Evolutionary conservation across 352 stramenopile genomes (phyloP).

Genomic region (Phytophthora pistaciae): DNA sequence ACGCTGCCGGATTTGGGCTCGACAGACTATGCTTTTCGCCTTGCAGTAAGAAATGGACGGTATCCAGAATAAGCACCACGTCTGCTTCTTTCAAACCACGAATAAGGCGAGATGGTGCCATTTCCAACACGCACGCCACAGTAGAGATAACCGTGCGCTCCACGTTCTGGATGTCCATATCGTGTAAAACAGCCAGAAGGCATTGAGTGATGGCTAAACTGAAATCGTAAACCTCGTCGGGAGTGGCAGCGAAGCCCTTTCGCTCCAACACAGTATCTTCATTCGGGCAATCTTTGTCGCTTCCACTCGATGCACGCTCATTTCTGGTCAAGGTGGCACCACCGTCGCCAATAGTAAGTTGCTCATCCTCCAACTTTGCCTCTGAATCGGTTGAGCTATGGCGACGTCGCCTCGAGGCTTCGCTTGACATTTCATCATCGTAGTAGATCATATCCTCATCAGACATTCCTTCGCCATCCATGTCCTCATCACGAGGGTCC

Average conservation of each 20-base stretch:
- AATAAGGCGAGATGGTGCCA: conserved; percentile 70
- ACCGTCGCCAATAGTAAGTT: neutral
- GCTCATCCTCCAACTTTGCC: conserved; percentile 25
- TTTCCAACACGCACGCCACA: conserved; percentile 76
- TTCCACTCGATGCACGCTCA: conserved; percentile 13
- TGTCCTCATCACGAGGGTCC: conserved; percentile 23
- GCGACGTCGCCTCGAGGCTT: conserved; percentile 33
- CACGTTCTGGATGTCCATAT: conserved; percentile 76
- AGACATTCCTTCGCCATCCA: conserved; percentile 39
- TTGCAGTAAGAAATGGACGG: conserved; percentile 75
- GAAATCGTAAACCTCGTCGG: conserved; percentile 58
- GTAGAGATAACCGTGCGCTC: conserved; percentile 72
- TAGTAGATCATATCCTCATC: conserved; percentile 40
- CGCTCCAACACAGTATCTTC: conserved; percentile 16
- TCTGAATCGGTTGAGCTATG: conserved; percentile 49
- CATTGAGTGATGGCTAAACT: conserved; percentile 54
- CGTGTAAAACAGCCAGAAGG: conserved; percentile 59
- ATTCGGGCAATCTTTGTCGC: conserved; percentile 16
- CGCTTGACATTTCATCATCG: conserved; percentile 17
- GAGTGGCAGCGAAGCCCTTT: conserved; percentile 35
- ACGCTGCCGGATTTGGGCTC: conserved; percentile 7
- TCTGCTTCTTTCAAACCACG: conserved; percentile 55
- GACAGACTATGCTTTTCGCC: conserved; percentile 34
- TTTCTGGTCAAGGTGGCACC: neutral
- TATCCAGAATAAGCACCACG: conserved; percentile 73